Evolutionary conservation across 495 filamentous ascomycete genomes (phyloP).

Genomic region (Halenospora varia): DNA sequence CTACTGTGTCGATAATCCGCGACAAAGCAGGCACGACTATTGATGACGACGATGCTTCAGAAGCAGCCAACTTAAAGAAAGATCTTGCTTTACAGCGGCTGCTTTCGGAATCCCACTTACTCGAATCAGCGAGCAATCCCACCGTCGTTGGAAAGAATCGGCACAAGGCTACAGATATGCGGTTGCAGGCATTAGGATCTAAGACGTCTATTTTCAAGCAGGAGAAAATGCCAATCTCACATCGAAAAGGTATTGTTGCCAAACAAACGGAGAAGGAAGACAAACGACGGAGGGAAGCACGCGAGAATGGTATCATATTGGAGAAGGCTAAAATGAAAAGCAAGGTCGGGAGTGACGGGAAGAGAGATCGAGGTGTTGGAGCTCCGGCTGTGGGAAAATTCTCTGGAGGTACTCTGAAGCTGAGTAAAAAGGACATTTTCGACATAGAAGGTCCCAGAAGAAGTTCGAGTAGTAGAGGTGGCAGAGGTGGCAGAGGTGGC

Average conservation of each 20-base stretch:
- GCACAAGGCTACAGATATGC: slow-evolving; percentile 76
- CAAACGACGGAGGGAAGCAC: slow-evolving; percentile 69
- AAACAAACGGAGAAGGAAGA: slow-evolving; percentile 62
- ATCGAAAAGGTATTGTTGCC: slow-evolving; percentile 71
- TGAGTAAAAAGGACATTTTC: slow-evolving; percentile 72
- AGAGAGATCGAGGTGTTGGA: slow-evolving; percentile 64
- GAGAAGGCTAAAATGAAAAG: slow-evolving; percentile 57
- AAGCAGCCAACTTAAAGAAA: slow-evolving; percentile 73
- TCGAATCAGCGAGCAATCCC: slow-evolving; percentile 62
- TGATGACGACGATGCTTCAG: slow-evolving; percentile 40
- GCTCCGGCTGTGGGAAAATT: slow-evolving; percentile 77
- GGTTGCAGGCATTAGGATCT: slow-evolving; percentile 74
- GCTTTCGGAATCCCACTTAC: slow-evolving; percentile 86
- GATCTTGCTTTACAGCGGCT: slow-evolving; percentile 88
- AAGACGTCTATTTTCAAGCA: slow-evolving; percentile 69
- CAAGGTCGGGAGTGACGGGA: slow-evolving; percentile 35
- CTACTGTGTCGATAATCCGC: slow-evolving; percentile 27
- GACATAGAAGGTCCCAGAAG: slow-evolving; percentile 55
- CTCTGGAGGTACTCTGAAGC: slow-evolving; percentile 68
- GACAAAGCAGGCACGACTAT: slow-evolving; percentile 18
- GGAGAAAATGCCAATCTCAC: slow-evolving; percentile 77
- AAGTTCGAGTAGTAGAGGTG: slow-evolving; percentile 22
- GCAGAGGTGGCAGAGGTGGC: slow-evolving; percentile 25
- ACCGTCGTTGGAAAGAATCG: slow-evolving; percentile 58
- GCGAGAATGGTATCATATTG: slow-evolving; percentile 86